Evolutionary conservation across 1,284 basidiomycete genomes (phyloP), one percentile per base, ranked within the genome.

Genomic region (Apiotrichum sp.): DNA sequence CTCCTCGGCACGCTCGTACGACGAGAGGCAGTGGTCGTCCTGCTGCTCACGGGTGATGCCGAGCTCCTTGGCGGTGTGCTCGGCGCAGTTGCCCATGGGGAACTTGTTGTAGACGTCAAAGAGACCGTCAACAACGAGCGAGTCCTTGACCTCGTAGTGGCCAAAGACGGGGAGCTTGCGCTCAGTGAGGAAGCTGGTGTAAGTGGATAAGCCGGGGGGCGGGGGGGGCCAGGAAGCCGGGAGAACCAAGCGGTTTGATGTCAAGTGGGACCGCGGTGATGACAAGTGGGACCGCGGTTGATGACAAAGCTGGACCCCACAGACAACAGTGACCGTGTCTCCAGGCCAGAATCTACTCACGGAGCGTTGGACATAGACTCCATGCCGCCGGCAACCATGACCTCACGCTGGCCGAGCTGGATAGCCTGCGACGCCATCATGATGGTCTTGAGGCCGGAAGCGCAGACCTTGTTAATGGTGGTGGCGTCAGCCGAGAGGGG

Each of bases 391-490:
- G 93, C 93, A 42, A 87, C 87, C 60, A 97, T 87, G 50, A 97
- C 84, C 74, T 79, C 76, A 56, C 81, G 83, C 66, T 86, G 85
- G 53, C 95, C 96, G 38, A 86, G 81, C 70, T 86, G 82, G 74
- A 98, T 93, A 69, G 84, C 85, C 79, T 98, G 93, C 40, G 90
- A 83, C 53, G 91, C 96, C 62, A 96, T 83, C 77, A 92, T 95
- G 78, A 97, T 84, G 42, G 91, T 82, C 79, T 98, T 97, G 81
- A 98, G 82, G 54, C 95, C 96, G 60, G 88, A 92, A 4, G 95
- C 95, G 75, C 95, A 98, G 70, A 98, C 90, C 78, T 98, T 96
- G 84, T 99, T 99, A 80, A 99, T 88, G 52, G 96, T 98, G 41
- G 96, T 98, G 16, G 93, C 93, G 79, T 99, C 96, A 39, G 93